These are phyloP conservation scores for Eucalyptus erythrocorys DNA, from an alignment of 345 rosid species.

Conservation along the genomic window DNA sequence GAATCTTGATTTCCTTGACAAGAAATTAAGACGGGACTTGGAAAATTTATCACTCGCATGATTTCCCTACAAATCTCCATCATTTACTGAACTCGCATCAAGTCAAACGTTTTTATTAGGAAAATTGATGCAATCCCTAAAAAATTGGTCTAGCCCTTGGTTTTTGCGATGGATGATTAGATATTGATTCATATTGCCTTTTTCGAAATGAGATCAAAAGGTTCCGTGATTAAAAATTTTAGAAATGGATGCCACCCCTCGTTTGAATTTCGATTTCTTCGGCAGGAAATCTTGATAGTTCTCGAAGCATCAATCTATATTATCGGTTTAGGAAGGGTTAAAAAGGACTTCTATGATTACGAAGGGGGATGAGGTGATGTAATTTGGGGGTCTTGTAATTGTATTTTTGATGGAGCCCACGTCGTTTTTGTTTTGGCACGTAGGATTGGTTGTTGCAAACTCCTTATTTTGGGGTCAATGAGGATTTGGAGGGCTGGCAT, in stretches of 20 bases:
- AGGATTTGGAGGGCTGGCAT: background rate
- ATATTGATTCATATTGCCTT: background rate
- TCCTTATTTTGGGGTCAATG: background rate
- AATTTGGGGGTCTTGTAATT: background rate
- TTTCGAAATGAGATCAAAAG: background rate
- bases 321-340: background rate
- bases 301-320: background rate
- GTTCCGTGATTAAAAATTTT: background rate
- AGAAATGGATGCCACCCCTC: no score
- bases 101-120: background rate
- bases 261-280: background rate
- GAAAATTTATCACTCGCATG: background rate
- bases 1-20: no score
- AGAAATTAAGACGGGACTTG: no score
- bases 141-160: no score
- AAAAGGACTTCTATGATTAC: background rate
- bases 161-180: background rate
- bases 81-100: background rate
- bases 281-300: background rate
- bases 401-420: background rate
- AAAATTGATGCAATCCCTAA: background rate
- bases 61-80: background rate
- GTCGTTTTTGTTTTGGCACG: background rate
- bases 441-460: background rate
- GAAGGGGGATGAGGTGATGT: background rate